phyloP scores from a whole-genome alignment of 192 early-diverging fungal species.

The Podila epigama region DNA sequence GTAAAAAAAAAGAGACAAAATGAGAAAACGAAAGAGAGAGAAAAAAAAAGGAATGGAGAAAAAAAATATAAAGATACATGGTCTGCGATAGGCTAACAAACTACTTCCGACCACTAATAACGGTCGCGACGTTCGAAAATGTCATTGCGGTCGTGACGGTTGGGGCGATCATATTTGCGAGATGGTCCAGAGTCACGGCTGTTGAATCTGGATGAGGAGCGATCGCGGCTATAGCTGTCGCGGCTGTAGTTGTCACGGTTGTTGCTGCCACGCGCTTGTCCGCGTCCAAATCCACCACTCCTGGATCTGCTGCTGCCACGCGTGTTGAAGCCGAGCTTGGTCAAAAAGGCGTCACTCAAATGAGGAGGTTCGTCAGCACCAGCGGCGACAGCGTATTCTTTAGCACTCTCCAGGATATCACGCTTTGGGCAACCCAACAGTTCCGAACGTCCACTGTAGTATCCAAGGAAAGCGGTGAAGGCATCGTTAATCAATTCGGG shows the following conservation, averaged over 20 bases:
- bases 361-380: slow-evolving; percentile 56
- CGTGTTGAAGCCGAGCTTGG: slow-evolving; percentile 51
- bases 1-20: too few species aligned
- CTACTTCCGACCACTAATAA: slow-evolving; percentile 16
- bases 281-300: too few species aligned
- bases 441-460: slow-evolving; percentile 50
- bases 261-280: too few species aligned
- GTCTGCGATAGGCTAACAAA: neutral
- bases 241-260: slow-evolving; percentile 10
- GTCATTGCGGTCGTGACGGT: neutral
- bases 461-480: slow-evolving; percentile 66
- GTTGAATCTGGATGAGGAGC: slow-evolving; percentile 11
- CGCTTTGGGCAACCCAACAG: slow-evolving; percentile 48
- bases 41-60: neutral
- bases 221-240: slow-evolving; percentile 11
- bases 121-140: neutral
- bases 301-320: too few species aligned
- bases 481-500: slow-evolving; percentile 59
- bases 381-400: slow-evolving; percentile 42
- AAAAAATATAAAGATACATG: neutral
- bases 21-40: too few species aligned
- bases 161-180: neutral
- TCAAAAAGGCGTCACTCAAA: slow-evolving; percentile 47
- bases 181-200: neutral
- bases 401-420: slow-evolving; percentile 41